Conservation (phyloP, 352 stramenopile genomes). For the Blastocystis sp. region DNA sequence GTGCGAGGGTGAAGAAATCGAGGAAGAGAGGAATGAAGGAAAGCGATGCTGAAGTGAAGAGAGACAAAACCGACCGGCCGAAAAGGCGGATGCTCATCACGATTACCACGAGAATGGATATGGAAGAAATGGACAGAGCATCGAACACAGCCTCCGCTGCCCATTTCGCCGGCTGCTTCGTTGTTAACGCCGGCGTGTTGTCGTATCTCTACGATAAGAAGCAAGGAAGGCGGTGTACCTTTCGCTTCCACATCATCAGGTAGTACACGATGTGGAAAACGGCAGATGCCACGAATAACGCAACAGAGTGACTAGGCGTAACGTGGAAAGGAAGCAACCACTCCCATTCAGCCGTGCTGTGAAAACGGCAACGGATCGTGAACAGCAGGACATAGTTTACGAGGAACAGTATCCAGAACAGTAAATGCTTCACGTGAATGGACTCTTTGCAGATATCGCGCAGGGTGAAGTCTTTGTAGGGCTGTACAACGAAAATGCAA, state of each 20-base stretch:
- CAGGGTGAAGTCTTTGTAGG: not conserved
- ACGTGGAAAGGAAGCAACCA: not conserved
- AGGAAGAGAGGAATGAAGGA: not conserved
- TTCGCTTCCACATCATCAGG: slow-evolving; percentile 48
- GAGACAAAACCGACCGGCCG: not conserved
- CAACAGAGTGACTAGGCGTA: not conserved
- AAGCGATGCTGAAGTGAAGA: not conserved
- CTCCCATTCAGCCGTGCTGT: not conserved
- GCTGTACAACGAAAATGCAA: slow-evolving; percentile 11
- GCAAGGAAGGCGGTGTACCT: not conserved
- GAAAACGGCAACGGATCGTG: not conserved
- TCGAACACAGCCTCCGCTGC: not conserved
- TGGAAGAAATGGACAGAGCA: not conserved
- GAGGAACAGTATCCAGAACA: slow-evolving; percentile 34
- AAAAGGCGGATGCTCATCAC: not conserved
- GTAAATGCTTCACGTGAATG: slow-evolving; percentile 42
- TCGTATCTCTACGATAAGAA: slow-evolving; percentile 13
- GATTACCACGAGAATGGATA: not conserved
- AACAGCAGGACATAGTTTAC: slow-evolving; percentile 31
- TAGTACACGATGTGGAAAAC: slow-evolving; percentile 36
- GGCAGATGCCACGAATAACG: not conserved
- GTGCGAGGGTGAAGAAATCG: slow-evolving; percentile 1
- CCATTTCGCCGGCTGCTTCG: not conserved
- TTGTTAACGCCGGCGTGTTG: not conserved
- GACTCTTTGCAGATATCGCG: slow-evolving; percentile 31